Conservation (phyloP, 768 basidiomycete genomes). For the Tylopilus sp. region DNA sequence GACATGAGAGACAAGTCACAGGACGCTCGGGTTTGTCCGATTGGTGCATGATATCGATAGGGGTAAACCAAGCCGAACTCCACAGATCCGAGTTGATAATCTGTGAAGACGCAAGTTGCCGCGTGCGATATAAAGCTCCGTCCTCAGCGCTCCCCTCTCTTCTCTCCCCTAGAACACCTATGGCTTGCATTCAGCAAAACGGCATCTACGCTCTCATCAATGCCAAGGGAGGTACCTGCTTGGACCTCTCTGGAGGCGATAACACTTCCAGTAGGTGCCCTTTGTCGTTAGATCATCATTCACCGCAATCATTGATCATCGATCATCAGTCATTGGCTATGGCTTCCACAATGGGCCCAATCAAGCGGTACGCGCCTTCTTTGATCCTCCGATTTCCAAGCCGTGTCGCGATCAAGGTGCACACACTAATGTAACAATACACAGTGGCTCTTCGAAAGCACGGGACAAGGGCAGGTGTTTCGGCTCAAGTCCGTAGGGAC, state of each 20-base stretch:
- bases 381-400: no score
- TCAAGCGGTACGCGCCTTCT: constrained; percentile 40
- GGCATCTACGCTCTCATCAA: constrained; percentile 30
- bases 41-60: no score
- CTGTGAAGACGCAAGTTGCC: neutral
- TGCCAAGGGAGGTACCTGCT: constrained; percentile 46
- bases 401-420: neutral
- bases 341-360: constrained; percentile 41
- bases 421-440: no score
- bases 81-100: no score
- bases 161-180: neutral
- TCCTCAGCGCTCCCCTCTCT: neutral
- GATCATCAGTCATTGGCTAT: constrained; percentile 52
- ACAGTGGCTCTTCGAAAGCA: constrained; percentile 46
- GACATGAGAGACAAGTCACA: no score
- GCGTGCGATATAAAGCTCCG: neutral
- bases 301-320: no score
- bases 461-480: constrained; percentile 28
- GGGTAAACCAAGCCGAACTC: neutral
- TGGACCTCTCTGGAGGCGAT: constrained; percentile 56
- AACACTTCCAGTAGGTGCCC: constrained; percentile 40
- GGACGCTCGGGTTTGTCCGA: no score
- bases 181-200: neutral
- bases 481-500: constrained; percentile 41
- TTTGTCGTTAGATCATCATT: no score